phyloP scores from a whole-genome alignment of 495 filamentous ascomycete genomes.

The Daldinia decipiens region DNA sequence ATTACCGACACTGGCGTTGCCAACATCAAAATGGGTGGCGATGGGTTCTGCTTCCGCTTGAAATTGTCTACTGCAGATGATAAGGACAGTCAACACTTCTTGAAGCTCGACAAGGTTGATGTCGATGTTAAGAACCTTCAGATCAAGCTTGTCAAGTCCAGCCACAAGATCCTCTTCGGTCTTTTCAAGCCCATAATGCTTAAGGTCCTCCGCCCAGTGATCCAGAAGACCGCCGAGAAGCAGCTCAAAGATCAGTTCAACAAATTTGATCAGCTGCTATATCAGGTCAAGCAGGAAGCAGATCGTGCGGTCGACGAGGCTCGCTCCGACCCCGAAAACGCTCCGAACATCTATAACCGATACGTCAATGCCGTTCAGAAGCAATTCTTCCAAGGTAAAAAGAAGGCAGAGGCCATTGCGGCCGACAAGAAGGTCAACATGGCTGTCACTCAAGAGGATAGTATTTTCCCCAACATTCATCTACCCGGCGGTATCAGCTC shows the following conservation, averaged over 20 bases:
- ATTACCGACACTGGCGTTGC: slow-evolving; percentile 89
- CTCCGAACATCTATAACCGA: slow-evolving; percentile 85
- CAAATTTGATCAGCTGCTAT: slow-evolving; percentile 74
- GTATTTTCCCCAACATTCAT: slow-evolving; percentile 87
- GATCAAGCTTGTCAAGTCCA: slow-evolving; percentile 92
- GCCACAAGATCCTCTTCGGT: slow-evolving; percentile 89
- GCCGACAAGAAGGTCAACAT: slow-evolving; percentile 86
- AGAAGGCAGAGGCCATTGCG: slow-evolving; percentile 69
- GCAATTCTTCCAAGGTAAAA: slow-evolving; percentile 74
- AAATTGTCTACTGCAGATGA: slow-evolving; percentile 84
- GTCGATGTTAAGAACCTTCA: slow-evolving; percentile 86
- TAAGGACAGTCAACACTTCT: slow-evolving; percentile 80
- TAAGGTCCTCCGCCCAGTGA: slow-evolving; percentile 80
- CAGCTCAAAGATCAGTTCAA: slow-evolving; percentile 81
- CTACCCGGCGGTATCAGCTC: slow-evolving; percentile 90
- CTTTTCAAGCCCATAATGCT: slow-evolving; percentile 90
- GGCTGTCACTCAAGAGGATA: slow-evolving; percentile 87
- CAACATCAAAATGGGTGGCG: slow-evolving; percentile 88
- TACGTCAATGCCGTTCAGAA: slow-evolving; percentile 82
- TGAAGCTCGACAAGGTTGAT: slow-evolving; percentile 90
- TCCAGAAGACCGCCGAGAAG: slow-evolving; percentile 89
- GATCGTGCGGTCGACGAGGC: slow-evolving; percentile 74
- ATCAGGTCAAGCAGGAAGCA: slow-evolving; percentile 82
- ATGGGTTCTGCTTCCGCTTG: slow-evolving; percentile 91
- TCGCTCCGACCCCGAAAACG: slow-evolving; percentile 76